Conservation (phyloP, 768 basidiomycete genomes). For the Lactarius vividus region DNA sequence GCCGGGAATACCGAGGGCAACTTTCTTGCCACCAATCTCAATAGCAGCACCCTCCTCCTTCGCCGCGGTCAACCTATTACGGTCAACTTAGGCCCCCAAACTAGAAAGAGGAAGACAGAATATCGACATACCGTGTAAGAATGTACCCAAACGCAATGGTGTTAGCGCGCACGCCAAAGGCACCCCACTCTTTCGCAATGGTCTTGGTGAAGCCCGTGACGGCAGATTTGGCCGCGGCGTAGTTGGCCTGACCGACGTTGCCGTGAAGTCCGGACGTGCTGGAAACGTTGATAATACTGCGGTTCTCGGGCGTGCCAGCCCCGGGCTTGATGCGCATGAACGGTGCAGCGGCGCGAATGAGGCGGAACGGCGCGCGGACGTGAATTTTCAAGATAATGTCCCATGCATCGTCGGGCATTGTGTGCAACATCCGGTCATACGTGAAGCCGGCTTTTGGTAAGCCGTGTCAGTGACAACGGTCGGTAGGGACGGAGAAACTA, state of each 20-base stretch:
- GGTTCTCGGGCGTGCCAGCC: constrained; percentile 50
- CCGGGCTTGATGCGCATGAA: constrained; percentile 79
- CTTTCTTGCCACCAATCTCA: constrained; percentile 79
- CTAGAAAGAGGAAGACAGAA: constrained; percentile 7
- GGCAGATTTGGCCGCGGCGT: constrained; percentile 75
- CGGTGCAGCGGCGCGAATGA: constrained; percentile 80
- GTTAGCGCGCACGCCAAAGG: constrained; percentile 79
- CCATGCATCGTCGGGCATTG: constrained; percentile 77
- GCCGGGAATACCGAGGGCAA: constrained; percentile 75
- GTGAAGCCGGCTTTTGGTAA: constrained; percentile 64
- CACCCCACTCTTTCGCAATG: constrained; percentile 85
- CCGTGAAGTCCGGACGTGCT: constrained; percentile 83
- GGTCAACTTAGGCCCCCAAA: background rate
- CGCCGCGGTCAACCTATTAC: constrained; percentile 62
- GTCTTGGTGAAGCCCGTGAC: constrained; percentile 82
- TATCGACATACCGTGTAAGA: constrained; percentile 59
- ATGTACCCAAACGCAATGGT: constrained; percentile 76
- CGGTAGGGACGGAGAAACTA: background rate
- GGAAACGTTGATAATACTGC: constrained; percentile 79
- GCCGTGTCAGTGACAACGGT: background rate
- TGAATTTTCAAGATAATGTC: constrained; percentile 84
- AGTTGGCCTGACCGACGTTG: constrained; percentile 84
- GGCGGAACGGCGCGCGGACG: constrained; percentile 81
- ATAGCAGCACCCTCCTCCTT: constrained; percentile 77
- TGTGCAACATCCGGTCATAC: constrained; percentile 86